phyloP scores from a whole-genome alignment of 768 basidiomycete species.

The Tricholoma terreum region DNA sequence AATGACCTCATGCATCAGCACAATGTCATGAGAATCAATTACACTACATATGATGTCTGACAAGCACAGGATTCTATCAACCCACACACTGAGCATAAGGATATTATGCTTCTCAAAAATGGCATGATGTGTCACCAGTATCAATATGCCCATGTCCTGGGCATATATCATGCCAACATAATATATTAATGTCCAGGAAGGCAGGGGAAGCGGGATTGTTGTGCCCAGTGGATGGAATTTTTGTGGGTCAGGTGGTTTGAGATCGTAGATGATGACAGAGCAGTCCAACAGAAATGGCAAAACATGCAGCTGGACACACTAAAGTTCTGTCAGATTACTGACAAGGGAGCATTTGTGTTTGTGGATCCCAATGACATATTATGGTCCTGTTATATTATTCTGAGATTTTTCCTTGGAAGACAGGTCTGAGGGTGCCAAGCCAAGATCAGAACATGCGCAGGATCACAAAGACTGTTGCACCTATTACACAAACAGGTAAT shows the following conservation, averaged over 20 bases:
- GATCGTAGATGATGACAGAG: neutral
- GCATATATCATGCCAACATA: slow-evolving; percentile 17
- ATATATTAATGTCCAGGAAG: neutral
- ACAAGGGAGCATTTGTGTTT: too few relatives aligned
- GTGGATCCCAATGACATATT: too few relatives aligned
- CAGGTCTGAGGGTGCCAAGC: too few relatives aligned
- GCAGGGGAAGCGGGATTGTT: neutral
- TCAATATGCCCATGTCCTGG: slow-evolving; percentile 32
- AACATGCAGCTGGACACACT: too few relatives aligned
- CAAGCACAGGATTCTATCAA: slow-evolving; percentile 42
- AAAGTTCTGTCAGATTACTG: too few relatives aligned
- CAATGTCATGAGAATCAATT: slow-evolving; percentile 30
- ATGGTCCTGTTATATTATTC: too few relatives aligned
- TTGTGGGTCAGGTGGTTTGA: slow-evolving; percentile 24
- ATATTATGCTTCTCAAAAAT: slow-evolving; percentile 31
- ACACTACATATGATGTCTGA: slow-evolving; percentile 40
- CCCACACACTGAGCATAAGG: slow-evolving; percentile 24
- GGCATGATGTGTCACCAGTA: slow-evolving; percentile 24
- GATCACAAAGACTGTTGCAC: too few relatives aligned
- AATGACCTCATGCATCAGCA: neutral
- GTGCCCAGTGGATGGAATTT: slow-evolving; percentile 19
- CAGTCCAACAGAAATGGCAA: too few relatives aligned
- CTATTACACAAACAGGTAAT: too few relatives aligned
- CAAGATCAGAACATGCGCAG: too few relatives aligned
- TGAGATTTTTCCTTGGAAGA: too few relatives aligned